Conservation (phyloP, 2,329 filamentous ascomycete genomes). For the Ascochyta clinopodiicola region DNA sequence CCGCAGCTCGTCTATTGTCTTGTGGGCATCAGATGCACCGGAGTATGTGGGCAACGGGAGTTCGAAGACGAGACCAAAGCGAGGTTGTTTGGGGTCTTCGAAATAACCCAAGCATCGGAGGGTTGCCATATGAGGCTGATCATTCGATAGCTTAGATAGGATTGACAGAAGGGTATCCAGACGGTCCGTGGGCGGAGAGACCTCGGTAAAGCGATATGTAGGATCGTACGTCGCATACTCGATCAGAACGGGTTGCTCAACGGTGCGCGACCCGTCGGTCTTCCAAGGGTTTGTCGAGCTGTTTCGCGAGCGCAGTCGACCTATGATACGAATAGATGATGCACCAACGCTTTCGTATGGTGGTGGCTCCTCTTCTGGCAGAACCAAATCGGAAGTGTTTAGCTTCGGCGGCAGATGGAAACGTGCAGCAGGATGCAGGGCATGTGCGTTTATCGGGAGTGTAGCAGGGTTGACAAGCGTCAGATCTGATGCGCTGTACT, state of each 20-base stretch:
- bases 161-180: slow-evolving; percentile 51
- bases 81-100: slow-evolving; percentile 72
- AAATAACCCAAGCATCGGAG: slow-evolving; percentile 73
- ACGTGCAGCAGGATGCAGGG: slow-evolving; percentile 20
- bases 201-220: slow-evolving; percentile 55
- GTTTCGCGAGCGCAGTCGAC: slow-evolving; percentile 47
- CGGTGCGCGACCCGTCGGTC: slow-evolving; percentile 41
- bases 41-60: slow-evolving; percentile 64
- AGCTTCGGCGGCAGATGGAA: slow-evolving; percentile 52
- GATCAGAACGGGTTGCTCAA: slow-evolving; percentile 66
- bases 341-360: slow-evolving; percentile 57
- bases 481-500: slow-evolving; percentile 50
- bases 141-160: slow-evolving; percentile 37
- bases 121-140: slow-evolving; percentile 47
- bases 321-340: slow-evolving; percentile 55
- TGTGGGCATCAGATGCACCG: slow-evolving; percentile 61
- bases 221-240: slow-evolving; percentile 68
- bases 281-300: slow-evolving; percentile 49
- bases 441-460: slow-evolving; percentile 33
- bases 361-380: slow-evolving; percentile 57
- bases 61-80: slow-evolving; percentile 77
- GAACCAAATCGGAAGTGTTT: slow-evolving; percentile 49
- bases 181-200: slow-evolving; percentile 54
- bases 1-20: slow-evolving; percentile 42
- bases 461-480: slow-evolving; percentile 53